Percentiles rank a stretch among this genome's conserved stretches.
Evolutionary conservation across 1,284 basidiomycete genomes (phyloP).

Genomic region (Sanghuangporus sanghuang): DNA sequence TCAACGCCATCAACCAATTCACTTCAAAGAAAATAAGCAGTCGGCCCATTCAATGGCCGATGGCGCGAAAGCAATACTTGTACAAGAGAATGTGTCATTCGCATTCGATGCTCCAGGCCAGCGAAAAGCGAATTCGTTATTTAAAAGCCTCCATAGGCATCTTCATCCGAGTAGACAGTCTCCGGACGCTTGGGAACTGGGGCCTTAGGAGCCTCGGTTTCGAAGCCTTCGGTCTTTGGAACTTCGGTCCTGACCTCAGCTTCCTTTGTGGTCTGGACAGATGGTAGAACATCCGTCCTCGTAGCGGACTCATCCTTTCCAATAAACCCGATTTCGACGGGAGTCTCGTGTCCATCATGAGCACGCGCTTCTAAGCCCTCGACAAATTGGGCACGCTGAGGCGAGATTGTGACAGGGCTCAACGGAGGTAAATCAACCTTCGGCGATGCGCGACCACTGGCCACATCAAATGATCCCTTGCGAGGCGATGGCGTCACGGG

Average conservation of each 20-base stretch:
- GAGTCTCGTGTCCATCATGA: constrained; percentile 21
- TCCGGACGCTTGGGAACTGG: constrained; percentile 24
- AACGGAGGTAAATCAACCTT: constrained; percentile 16
- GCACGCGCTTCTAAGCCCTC: constrained; percentile 1
- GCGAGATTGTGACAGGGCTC: constrained; percentile 17
- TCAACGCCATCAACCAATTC: constrained; percentile 8
- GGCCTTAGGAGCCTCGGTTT: not conserved
- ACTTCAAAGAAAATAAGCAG: not conserved
- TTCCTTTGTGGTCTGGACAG: not conserved
- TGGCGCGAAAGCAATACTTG: not conserved
- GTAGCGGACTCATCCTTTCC: not conserved
- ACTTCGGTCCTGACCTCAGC: not conserved
- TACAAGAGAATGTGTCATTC: not conserved
- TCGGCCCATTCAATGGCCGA: constrained; percentile 2
- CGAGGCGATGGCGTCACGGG: constrained; percentile 28
- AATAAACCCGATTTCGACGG: constrained; percentile 20
- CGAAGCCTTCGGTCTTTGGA: not conserved
- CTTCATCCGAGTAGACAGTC: constrained; percentile 56
- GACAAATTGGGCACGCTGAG: constrained; percentile 18
- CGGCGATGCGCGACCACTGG: constrained; percentile 18
- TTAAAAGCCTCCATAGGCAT: constrained; percentile 57
- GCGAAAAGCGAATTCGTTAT: not conserved
- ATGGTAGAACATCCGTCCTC: not conserved
- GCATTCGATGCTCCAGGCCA: constrained; percentile 1
- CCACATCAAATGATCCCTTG: constrained; percentile 23